A percentile compares a stretch with the other conserved stretches of the same genome.
Evolutionary conservation across 2,329 filamentous ascomycete genomes (phyloP).

Genomic region (Fusarium phyllophilum): DNA sequence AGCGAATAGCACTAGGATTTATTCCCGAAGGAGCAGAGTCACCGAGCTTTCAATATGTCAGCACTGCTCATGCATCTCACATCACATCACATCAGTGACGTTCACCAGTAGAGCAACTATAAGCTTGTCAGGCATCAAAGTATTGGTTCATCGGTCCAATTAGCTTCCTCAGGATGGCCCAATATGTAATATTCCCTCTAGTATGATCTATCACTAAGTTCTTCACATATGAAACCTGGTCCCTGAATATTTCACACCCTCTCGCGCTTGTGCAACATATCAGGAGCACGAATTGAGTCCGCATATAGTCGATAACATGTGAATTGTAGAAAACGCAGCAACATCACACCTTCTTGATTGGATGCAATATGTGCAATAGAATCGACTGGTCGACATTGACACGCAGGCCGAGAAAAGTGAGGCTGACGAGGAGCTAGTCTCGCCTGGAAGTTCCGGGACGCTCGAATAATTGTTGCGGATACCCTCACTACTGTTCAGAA

Average conservation of each 20-base stretch:
- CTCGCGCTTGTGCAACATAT: conserved; percentile 7
- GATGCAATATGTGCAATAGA: background rate
- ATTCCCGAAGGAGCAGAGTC: background rate
- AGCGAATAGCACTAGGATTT: background rate
- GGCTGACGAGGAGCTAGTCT: conserved; percentile 17
- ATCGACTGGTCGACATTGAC: background rate
- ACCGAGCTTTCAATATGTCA: background rate
- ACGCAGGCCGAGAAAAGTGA: conserved; percentile 13
- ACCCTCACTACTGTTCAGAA: background rate
- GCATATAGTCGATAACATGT: conserved; percentile 2
- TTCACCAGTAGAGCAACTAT: background rate
- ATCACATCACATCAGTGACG: background rate
- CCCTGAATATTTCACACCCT: conserved; percentile 12
- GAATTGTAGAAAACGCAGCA: background rate
- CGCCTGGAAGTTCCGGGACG: background rate
- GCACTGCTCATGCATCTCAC: background rate
- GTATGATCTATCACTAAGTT: conserved; percentile 5
- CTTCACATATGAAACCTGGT: conserved; percentile 7
- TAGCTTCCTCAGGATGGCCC: background rate
- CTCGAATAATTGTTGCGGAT: conserved; percentile 5
- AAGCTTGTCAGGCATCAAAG: background rate
- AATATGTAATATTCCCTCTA: background rate
- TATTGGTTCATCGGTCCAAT: background rate
- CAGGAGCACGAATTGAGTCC: background rate
- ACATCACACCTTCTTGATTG: conserved; percentile 2